A percentile compares a stretch with the other conserved stretches of the same genome.
Conservation (phyloP, 192 early-diverging fungal species). For the Neocallimastix lanati region DNA sequence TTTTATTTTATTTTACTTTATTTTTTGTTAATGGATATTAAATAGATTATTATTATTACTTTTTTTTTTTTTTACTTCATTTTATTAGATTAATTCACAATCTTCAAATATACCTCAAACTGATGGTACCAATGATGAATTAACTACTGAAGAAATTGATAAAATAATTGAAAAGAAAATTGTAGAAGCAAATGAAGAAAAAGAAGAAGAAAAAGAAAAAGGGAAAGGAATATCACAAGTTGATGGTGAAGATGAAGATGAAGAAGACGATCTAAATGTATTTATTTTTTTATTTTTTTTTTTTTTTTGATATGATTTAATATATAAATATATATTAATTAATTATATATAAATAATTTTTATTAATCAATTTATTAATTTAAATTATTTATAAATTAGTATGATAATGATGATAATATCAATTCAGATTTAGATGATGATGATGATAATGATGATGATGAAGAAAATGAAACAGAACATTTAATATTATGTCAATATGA, state of each 20-base stretch:
- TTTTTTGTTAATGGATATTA: too few relatives aligned
- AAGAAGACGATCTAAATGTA: conserved; percentile 11
- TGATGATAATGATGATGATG: conserved; percentile 30
- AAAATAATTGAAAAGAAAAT: conserved; percentile 6
- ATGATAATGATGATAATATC: conserved; percentile 34
- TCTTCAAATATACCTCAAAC: conserved; percentile 10
- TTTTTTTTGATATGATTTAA: too few relatives aligned
- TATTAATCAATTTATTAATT: too few relatives aligned
- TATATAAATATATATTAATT: too few relatives aligned
- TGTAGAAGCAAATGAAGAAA: conserved; percentile 5
- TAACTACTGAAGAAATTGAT: conserved; percentile 4
- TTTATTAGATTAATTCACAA: not conserved
- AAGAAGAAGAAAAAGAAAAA: not conserved
- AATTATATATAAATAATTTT: too few relatives aligned
- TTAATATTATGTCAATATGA: conserved; percentile 60
- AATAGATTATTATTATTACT: too few relatives aligned
- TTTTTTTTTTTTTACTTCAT: too few relatives aligned
- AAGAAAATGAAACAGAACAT: conserved; percentile 46
- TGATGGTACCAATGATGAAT: conserved; percentile 12
- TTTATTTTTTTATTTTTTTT: not conserved
- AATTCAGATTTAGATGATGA: conserved; percentile 60
- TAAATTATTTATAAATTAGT: not conserved
- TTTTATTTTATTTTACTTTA: too few relatives aligned
- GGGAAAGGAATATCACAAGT: conserved; percentile 29
- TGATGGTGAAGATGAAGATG: conserved; percentile 28